phyloP scores from a whole-genome alignment of 768 basidiomycete species.

The Lactarius tabidus region DNA sequence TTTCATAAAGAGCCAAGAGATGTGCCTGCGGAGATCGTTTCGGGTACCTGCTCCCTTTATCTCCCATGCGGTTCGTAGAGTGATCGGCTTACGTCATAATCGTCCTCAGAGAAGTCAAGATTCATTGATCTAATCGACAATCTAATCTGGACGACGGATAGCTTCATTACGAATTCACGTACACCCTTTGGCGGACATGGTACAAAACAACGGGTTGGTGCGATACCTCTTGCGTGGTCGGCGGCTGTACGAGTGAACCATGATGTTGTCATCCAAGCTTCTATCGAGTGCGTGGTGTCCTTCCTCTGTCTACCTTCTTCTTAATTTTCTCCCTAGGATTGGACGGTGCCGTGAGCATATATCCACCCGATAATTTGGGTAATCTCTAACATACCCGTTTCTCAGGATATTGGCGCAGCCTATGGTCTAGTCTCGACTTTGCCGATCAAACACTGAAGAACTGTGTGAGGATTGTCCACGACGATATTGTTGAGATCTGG shows the following conservation, averaged over 20 bases:
- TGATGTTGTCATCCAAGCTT: constrained; percentile 1
- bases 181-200: not conserved
- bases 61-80: too few relatives aligned
- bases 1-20: not conserved
- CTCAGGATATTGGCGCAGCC: constrained; percentile 10
- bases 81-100: not conserved
- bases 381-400: not conserved
- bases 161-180: not conserved
- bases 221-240: constrained; percentile 1
- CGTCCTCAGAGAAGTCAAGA: not conserved
- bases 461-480: constrained; percentile 2
- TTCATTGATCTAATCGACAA: not conserved
- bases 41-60: not conserved
- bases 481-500: constrained; percentile 14
- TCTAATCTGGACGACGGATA: not conserved
- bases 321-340: not conserved
- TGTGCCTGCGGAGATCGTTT: constrained; percentile 12
- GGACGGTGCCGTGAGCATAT: constrained; percentile 6
- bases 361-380: too few relatives aligned
- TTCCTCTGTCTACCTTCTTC: not conserved
- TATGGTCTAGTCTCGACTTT: constrained; percentile 7
- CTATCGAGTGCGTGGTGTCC: constrained; percentile 4
- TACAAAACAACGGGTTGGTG: not conserved
- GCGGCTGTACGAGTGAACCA: constrained; percentile 1
- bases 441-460: not conserved